Conservation (phyloP, 495 filamentous ascomycete genomes). For the Xanthoparmelia taractica region DNA sequence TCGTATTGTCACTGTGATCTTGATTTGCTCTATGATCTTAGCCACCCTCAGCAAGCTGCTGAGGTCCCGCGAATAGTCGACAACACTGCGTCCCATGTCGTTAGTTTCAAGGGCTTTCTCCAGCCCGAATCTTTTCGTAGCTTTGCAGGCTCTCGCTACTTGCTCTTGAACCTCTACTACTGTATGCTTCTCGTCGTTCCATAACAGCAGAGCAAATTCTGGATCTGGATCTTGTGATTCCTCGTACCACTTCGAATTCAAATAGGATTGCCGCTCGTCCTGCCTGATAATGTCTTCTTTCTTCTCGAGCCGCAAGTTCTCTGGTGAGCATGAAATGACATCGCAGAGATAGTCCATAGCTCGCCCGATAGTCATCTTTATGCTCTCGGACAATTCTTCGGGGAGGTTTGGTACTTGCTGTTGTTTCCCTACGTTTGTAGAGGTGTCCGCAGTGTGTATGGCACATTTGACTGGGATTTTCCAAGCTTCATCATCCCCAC, state of each 20-base stretch:
- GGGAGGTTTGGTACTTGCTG: conserved; percentile 54
- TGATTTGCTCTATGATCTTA: conserved; percentile 84
- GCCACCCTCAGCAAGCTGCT: conserved; percentile 64
- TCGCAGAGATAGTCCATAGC: conserved; percentile 92
- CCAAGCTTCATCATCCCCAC: conserved; percentile 93
- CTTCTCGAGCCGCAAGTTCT: conserved; percentile 83
- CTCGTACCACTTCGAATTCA: conserved; percentile 67
- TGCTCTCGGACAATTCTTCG: conserved; percentile 61
- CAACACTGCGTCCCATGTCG: conserved; percentile 72
- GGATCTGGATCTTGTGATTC: conserved; percentile 48
- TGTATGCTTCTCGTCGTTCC: conserved; percentile 99
- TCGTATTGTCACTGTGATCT: conserved; percentile 89
- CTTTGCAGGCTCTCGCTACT: conserved; percentile 81
- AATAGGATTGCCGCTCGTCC: conserved; percentile 72
- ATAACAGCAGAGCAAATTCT: conserved; percentile 82
- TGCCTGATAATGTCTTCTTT: conserved; percentile 65
- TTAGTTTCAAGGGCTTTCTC: conserved; percentile 80
- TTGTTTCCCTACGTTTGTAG: conserved; percentile 55
- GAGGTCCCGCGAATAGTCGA: conserved; percentile 67
- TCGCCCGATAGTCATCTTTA: conserved; percentile 75
- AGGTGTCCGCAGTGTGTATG: conserved; percentile 67
- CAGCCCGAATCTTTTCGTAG: conserved; percentile 56
- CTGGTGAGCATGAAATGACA: conserved; percentile 94
- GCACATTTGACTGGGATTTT: conserved; percentile 78
- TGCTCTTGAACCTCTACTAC: conserved; percentile 84